Percentiles rank a stretch among this genome's conserved stretches.
phyloP scores from a whole-genome alignment of 495 filamentous ascomycete species.

The Aspergillus conjunctus region DNA sequence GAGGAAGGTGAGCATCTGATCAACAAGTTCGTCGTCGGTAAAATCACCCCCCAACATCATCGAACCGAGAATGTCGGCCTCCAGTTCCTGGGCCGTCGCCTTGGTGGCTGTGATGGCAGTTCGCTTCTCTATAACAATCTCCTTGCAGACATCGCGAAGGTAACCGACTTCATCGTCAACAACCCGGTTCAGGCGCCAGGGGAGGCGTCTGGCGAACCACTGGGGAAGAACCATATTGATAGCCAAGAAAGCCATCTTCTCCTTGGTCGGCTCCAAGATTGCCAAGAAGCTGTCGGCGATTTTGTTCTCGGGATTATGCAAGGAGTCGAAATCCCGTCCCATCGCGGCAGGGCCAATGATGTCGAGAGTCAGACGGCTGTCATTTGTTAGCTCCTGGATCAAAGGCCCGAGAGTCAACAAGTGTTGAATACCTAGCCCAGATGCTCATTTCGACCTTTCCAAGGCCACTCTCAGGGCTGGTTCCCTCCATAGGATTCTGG shows the following conservation, averaged over 20 bases:
- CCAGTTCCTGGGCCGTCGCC: conserved; percentile 54
- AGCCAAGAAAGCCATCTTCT: conserved; percentile 51
- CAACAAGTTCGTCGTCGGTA: conserved; percentile 52
- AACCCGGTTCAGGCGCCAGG: conserved; percentile 67
- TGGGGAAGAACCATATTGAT: conserved; percentile 51
- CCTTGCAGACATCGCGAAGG: conserved; percentile 63
- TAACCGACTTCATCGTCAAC: conserved; percentile 56
- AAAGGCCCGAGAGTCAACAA: background rate
- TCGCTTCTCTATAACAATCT: conserved; percentile 68
- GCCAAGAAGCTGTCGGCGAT: conserved; percentile 67
- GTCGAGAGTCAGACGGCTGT: conserved; percentile 74
- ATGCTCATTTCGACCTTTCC: conserved; percentile 65
- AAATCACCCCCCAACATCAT: conserved; percentile 58
- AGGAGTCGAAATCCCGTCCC: conserved; percentile 74
- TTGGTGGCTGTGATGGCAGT: conserved; percentile 55
- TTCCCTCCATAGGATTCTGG: conserved; percentile 37
- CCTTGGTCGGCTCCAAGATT: conserved; percentile 52
- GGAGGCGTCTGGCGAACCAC: conserved; percentile 55
- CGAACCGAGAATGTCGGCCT: conserved; percentile 70
- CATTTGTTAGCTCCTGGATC: conserved; percentile 24
- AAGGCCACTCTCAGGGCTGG: conserved; percentile 40
- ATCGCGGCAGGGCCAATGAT: conserved; percentile 84
- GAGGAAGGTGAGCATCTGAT: conserved; percentile 59
- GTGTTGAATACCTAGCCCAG: conserved; percentile 57
- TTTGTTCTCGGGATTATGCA: conserved; percentile 63